Evolutionary conservation across 768 basidiomycete species (phyloP).

Genomic region (Mycena sanguinolenta): DNA sequence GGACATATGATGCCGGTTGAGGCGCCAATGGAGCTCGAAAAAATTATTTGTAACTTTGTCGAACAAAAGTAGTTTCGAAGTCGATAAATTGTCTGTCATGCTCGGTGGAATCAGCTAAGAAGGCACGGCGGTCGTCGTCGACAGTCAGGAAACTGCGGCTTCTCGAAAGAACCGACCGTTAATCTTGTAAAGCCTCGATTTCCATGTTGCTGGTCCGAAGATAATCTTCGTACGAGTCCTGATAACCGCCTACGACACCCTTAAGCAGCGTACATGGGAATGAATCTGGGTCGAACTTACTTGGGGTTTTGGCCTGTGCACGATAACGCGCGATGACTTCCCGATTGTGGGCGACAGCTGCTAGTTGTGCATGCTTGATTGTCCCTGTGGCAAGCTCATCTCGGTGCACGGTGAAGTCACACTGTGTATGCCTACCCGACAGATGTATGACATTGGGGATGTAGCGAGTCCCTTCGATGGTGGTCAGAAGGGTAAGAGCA

Average conservation of each 20-base stretch:
- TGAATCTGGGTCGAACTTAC: conserved; percentile 53
- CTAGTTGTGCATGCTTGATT: conserved; percentile 86
- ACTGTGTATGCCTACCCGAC: conserved; percentile 73
- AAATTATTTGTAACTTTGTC: too few species aligned
- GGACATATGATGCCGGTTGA: conserved; percentile 31
- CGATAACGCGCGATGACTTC: conserved; percentile 78
- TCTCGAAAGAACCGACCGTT: too few species aligned
- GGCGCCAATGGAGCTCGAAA: conserved; percentile 10
- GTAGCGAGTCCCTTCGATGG: conserved; percentile 68
- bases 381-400: conserved; percentile 68
- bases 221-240: conserved; percentile 65
- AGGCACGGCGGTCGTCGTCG: too few species aligned
- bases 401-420: background rate
- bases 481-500: conserved; percentile 76
- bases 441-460: conserved; percentile 87
- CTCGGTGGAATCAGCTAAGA: too few species aligned
- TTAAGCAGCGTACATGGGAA: background rate
- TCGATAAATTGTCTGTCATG: too few species aligned
- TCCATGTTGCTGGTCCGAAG: too few species aligned
- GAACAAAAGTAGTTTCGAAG: too few species aligned
- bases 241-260: conserved; percentile 61
- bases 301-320: conserved; percentile 63
- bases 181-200: too few species aligned
- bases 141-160: too few species aligned
- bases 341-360: conserved; percentile 81